Evolutionary conservation across 2,329 filamentous ascomycete genomes (phyloP).

Genomic region (Fusarium equiseti): DNA sequence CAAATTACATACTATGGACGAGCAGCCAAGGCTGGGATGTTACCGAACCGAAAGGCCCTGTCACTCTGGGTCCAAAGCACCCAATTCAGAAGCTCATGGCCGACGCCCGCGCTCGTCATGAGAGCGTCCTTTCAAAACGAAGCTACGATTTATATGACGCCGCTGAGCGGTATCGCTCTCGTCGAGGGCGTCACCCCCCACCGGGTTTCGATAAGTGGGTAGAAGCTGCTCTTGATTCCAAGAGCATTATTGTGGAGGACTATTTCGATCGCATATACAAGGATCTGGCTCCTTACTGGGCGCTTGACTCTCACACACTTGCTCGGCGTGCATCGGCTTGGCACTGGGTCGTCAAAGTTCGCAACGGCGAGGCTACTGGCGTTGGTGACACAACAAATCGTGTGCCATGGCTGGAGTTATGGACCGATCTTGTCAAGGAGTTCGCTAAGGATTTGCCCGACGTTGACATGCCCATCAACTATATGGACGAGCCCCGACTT

Average conservation of each 20-base stretch:
- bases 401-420: conserved; percentile 61
- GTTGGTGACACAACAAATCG: conserved; percentile 56
- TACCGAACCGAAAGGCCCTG: conserved; percentile 38
- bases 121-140: conserved; percentile 56
- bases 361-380: conserved; percentile 57
- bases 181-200: conserved; percentile 70
- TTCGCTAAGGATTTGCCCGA: conserved; percentile 69
- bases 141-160: conserved; percentile 64
- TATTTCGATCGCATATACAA: conserved; percentile 75
- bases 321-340: conserved; percentile 57
- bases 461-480: conserved; percentile 75
- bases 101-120: conserved; percentile 59
- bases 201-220: conserved; percentile 74
- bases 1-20: conserved; percentile 51
- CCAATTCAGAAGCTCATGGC: conserved; percentile 65
- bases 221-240: conserved; percentile 62
- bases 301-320: conserved; percentile 58
- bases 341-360: conserved; percentile 62
- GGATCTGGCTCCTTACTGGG: conserved; percentile 72
- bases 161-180: conserved; percentile 66
- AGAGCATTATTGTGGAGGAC: conserved; percentile 70
- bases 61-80: conserved; percentile 52
- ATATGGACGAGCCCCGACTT: conserved; percentile 73
- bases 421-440: conserved; percentile 63
- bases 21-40: conserved; percentile 46